Evolutionary conservation across 495 filamentous ascomycete species (phyloP), one percentile per base, ranked within the genome.

Genomic region (Talaromyces adpressus): DNA sequence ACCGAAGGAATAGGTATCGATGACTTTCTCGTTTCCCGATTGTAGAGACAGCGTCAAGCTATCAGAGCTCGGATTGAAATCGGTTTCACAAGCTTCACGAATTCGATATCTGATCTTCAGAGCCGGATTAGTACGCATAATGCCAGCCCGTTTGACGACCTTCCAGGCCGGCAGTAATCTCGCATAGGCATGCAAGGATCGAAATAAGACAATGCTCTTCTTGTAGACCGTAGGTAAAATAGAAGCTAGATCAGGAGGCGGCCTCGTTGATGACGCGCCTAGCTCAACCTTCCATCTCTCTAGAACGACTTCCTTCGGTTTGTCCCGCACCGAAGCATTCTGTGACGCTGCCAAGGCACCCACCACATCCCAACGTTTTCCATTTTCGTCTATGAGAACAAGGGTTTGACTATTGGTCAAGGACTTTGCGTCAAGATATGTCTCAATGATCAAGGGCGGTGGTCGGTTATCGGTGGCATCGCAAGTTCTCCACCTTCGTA

Each of bases 191-290:
- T 91, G 97, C n/a, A 98, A 81, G 8, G 92, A 92, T 63, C 95
- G 84, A 75, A 98, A 97, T 65, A 98, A 84, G 62, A 98, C 88
- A 64, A 98, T 94, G 68, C 87, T 88, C 76, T 93, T 92, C 78
- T 98, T 98, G 80, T 98, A 98, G 63, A 94, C 87, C 23, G 91
- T 93, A 4, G 94, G 92, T 56, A 97, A 78, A 20, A 84, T 83
- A 32, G 85, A 80, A 36, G 81, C 85, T 67, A 91, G 83, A 66
- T 94, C 90, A 34, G 69, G 66, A 16, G 86, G 81, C 29, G 80
- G 72, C 47, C 77, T 71, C 57, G 80, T 79, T n/a, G 79, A 72
- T 16, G 82, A 72, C 65, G 87, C 76, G 62, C 85, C 89, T 64
- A 98, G 79, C 69, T 93, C 88, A 66, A 98, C 79, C 59, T 76